These are phyloP conservation scores for Peronospora destructor DNA, from an alignment of 352 stramenopile species.

Conservation along the genomic window DNA sequence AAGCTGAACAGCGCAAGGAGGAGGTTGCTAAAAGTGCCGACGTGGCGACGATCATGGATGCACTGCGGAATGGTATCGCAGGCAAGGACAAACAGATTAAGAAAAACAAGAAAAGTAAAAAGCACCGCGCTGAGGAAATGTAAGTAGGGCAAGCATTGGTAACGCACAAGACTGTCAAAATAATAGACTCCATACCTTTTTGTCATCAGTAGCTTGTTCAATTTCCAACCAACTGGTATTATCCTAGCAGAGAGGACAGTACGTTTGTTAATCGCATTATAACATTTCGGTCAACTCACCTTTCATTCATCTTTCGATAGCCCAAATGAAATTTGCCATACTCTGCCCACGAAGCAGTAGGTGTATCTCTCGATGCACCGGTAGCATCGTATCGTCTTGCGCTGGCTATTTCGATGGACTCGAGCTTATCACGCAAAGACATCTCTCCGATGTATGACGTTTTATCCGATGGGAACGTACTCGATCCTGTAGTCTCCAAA, in stretches of 20 bases:
- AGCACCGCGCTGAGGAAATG: slow-evolving; percentile 24
- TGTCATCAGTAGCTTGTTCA: neutral
- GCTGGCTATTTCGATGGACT: slow-evolving; percentile 26
- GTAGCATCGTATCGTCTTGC: slow-evolving; percentile 11
- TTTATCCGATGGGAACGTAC: slow-evolving; percentile 33
- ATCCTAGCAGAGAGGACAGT: neutral
- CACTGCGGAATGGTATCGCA: slow-evolving; percentile 32
- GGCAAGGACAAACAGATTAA: slow-evolving; percentile 36
- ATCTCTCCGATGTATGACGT: slow-evolving; percentile 42
- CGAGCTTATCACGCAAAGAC: slow-evolving; percentile 41
- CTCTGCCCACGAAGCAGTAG: slow-evolving; percentile 20
- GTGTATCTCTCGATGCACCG: neutral
- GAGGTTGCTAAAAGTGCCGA: slow-evolving; percentile 39
- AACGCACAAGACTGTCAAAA: neutral
- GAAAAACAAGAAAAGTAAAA: slow-evolving; percentile 47
- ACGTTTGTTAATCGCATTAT: too few species aligned
- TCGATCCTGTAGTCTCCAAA: slow-evolving; percentile 25
- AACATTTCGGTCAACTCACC: neutral
- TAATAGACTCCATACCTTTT: neutral
- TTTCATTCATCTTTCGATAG: slow-evolving; percentile 22
- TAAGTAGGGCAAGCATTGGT: slow-evolving; percentile 3
- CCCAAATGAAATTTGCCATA: slow-evolving; percentile 31
- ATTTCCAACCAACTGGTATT: neutral
- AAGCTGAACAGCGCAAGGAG: slow-evolving; percentile 29
- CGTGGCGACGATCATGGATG: slow-evolving; percentile 63